phyloP scores from a whole-genome alignment of 2,329 filamentous ascomycete species.

The Chrysoporthe deuterocubensis region DNA sequence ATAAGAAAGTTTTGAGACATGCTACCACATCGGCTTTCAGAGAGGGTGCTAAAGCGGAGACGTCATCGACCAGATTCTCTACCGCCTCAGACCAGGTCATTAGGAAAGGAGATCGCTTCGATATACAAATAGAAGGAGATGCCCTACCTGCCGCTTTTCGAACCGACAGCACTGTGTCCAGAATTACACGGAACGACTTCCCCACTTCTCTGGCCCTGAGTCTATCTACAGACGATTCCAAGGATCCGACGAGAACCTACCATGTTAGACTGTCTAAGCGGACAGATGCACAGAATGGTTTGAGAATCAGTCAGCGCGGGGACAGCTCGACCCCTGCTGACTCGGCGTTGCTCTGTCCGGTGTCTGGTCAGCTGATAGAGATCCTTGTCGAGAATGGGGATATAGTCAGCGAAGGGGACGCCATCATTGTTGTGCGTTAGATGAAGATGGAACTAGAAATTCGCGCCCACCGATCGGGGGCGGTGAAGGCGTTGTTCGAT shows the following conservation, averaged over 20 bases:
- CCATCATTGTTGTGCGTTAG: constrained; percentile 63
- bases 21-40: background rate
- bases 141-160: background rate
- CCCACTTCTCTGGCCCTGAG: constrained; percentile 54
- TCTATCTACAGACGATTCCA: constrained; percentile 52
- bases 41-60: background rate
- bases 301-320: background rate
- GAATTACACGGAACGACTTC: constrained; percentile 62
- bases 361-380: constrained; percentile 64
- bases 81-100: constrained; percentile 11
- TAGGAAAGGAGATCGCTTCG: constrained; percentile 18
- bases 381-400: constrained; percentile 59
- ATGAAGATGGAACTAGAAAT: constrained; percentile 75
- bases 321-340: background rate
- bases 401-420: constrained; percentile 51
- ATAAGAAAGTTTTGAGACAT: too few relatives aligned
- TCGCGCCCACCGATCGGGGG: constrained; percentile 50
- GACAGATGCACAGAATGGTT: constrained; percentile 8
- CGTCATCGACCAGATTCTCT: background rate
- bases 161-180: constrained; percentile 16
- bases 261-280: constrained; percentile 11
- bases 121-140: constrained; percentile 6
- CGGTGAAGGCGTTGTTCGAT: constrained; percentile 55
- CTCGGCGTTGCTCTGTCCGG: constrained; percentile 12
- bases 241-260: constrained; percentile 7